Evolutionary conservation across 2,329 filamentous ascomycete genomes (phyloP).

Genomic region (Erysiphe pulchra): DNA sequence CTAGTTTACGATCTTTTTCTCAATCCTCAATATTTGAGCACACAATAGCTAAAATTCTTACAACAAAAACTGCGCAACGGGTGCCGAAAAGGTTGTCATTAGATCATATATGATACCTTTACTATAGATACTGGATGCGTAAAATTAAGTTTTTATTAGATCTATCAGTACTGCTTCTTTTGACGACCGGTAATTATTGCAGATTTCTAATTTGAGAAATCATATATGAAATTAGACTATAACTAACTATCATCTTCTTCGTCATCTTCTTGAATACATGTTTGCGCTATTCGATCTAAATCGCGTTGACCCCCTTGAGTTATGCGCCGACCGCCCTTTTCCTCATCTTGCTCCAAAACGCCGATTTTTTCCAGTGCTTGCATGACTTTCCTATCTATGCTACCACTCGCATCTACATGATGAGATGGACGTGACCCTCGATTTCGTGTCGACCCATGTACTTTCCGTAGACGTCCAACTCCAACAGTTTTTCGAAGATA

Average conservation of each 20-base stretch:
- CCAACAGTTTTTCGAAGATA: constrained; percentile 99
- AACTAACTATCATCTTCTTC: constrained; percentile 43
- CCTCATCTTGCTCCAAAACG: constrained; percentile 91
- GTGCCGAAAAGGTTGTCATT: too few species aligned
- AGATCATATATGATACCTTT: too few species aligned
- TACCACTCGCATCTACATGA: constrained; percentile 87
- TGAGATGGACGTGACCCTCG: constrained; percentile 73
- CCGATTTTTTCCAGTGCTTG: constrained; percentile 98
- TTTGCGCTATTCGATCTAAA: constrained; percentile 81
- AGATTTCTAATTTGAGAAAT: too few species aligned
- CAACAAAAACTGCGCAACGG: too few species aligned
- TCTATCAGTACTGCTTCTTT: too few species aligned
- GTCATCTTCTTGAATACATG: constrained; percentile 47
- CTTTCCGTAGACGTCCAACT: constrained; percentile 91
- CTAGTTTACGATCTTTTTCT: too few species aligned
- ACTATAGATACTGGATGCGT: too few species aligned
- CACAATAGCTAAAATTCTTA: too few species aligned
- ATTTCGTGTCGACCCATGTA: constrained; percentile 93
- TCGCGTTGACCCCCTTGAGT: constrained; percentile 96
- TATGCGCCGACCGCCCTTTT: constrained; percentile 95
- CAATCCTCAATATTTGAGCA: too few species aligned
- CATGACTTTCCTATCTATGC: constrained; percentile 91
- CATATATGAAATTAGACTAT: too few species aligned
- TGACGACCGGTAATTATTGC: too few species aligned
- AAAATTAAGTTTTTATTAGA: too few species aligned